Percentiles rank a stretch among this genome's conserved stretches.
These are phyloP conservation scores for Blepharisma japonicum DNA, from an alignment of 73 alveolate genomes.

Conservation along the genomic window DNA sequence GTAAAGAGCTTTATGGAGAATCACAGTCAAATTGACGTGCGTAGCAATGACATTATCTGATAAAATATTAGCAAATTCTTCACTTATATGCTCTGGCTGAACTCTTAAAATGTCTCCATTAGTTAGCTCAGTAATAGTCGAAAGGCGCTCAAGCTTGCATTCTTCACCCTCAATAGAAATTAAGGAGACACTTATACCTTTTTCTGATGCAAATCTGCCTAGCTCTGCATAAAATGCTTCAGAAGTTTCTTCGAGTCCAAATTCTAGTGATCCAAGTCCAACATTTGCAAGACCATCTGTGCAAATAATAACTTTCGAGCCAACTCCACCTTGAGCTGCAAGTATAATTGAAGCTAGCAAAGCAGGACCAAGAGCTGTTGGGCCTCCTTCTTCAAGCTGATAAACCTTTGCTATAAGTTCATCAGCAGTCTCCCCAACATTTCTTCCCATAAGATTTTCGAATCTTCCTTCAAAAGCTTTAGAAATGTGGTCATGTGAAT, in stretches of 20 bases:
- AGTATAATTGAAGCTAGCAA: conserved; percentile 65
- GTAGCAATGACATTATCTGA: conserved; percentile 77
- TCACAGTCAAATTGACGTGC: conserved; percentile 65
- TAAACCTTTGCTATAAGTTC: conserved; percentile 45
- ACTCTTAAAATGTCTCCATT: conserved; percentile 89
- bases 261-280: conserved; percentile 84
- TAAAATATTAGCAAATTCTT: conserved; percentile 80
- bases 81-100: conserved; percentile 73
- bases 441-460: conserved; percentile 41
- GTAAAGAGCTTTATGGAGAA: conserved; percentile 74
- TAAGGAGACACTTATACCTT: conserved; percentile 69
- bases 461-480: conserved; percentile 46
- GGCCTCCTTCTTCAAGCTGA: conserved; percentile 74
- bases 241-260: conserved; percentile 30
- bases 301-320: conserved; percentile 85
- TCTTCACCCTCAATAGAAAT: conserved; percentile 91
- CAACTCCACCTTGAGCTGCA: conserved; percentile 73
- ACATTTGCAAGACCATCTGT: conserved; percentile 96
- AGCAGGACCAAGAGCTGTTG: conserved; percentile 96
- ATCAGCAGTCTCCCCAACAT: conserved; percentile 59
- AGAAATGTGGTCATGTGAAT: conserved; percentile 48
- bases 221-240: conserved; percentile 73
- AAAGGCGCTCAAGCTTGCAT: conserved; percentile 71
- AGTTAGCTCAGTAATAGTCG: conserved; percentile 70
- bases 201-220: conserved; percentile 70